Evolutionary conservation across 148 eudicot species (phyloP).

Genomic region (Oxyria digyna): DNA sequence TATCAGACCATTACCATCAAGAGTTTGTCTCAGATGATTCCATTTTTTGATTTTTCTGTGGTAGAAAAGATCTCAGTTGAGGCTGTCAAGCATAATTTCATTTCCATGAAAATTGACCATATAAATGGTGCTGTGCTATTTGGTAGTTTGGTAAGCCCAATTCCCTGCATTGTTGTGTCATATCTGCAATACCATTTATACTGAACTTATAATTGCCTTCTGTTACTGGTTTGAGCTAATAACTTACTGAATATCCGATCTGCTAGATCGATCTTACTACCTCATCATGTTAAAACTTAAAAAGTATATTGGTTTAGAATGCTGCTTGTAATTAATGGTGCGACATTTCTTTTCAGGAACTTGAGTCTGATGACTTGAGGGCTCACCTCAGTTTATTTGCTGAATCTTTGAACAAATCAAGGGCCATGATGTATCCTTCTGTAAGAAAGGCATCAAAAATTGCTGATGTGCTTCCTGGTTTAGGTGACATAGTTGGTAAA

Average conservation of each 20-base stretch:
- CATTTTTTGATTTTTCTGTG: constrained; percentile 62
- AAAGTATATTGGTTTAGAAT: background rate
- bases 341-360: constrained; percentile 26
- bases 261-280: background rate
- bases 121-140: constrained; percentile 64
- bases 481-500: constrained; percentile 74
- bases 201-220: background rate
- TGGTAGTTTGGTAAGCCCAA: constrained; percentile 36
- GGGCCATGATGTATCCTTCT: constrained; percentile 62
- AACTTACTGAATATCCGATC: background rate
- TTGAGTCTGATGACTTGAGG: constrained; percentile 58
- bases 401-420: constrained; percentile 53
- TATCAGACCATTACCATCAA: constrained; percentile 70
- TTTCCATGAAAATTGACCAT: constrained; percentile 77
- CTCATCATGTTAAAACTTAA: background rate
- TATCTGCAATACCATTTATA: background rate
- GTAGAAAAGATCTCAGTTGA: constrained; percentile 88
- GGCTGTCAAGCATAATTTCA: constrained; percentile 72
- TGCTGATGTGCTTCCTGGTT: constrained; percentile 54
- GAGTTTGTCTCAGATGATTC: constrained; percentile 57
- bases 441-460: constrained; percentile 36
- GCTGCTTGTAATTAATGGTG: background rate
- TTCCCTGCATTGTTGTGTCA: background rate
- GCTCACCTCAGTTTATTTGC: constrained; percentile 71
- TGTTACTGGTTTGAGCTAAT: background rate